Percentiles rank a stretch among this genome's conserved stretches.
Conservation (phyloP, 768 basidiomycete species). For the Russula sp. region DNA sequence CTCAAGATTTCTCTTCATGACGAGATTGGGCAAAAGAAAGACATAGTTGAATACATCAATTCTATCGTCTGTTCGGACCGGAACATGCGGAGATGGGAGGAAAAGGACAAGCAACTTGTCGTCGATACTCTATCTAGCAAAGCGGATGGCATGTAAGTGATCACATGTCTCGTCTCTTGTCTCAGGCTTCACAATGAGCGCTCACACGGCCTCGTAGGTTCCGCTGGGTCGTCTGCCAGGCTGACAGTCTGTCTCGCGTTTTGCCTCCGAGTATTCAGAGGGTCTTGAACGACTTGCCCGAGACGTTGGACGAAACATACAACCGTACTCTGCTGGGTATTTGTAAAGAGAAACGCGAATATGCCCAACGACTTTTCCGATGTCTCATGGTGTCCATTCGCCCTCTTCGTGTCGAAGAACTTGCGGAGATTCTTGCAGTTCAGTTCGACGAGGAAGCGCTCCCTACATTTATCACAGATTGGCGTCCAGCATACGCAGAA, state of each 20-base stretch:
- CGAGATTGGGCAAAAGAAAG: not conserved
- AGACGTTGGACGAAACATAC: constrained; percentile 14
- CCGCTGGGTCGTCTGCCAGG: constrained; percentile 12
- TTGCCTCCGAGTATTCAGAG: not conserved
- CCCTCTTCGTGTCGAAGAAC: too few species aligned
- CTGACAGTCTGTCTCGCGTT: constrained; percentile 1
- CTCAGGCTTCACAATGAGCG: too few species aligned
- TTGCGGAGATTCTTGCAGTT: too few species aligned
- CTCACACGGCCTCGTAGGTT: constrained; percentile 3
- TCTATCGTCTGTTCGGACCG: not conserved
- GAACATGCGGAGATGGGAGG: constrained; percentile 16
- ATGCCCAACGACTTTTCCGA: too few species aligned
- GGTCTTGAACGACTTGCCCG: not conserved
- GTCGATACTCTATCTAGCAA: constrained; percentile 3
- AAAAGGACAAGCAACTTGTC: not conserved
- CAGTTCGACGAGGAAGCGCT: not conserved
- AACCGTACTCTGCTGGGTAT: not conserved
- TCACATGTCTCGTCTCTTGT: too few species aligned
- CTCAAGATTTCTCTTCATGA: constrained; percentile 1
- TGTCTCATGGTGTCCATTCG: too few species aligned
- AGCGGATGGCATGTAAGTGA: constrained; percentile 20
- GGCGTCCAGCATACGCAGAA: not conserved
- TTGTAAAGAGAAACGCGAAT: too few species aligned
- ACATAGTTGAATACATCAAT: constrained; percentile 7
- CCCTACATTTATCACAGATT: not conserved